Evolutionary conservation across 129 eudicot species (phyloP).

Genomic region (Glebionis coronaria): DNA sequence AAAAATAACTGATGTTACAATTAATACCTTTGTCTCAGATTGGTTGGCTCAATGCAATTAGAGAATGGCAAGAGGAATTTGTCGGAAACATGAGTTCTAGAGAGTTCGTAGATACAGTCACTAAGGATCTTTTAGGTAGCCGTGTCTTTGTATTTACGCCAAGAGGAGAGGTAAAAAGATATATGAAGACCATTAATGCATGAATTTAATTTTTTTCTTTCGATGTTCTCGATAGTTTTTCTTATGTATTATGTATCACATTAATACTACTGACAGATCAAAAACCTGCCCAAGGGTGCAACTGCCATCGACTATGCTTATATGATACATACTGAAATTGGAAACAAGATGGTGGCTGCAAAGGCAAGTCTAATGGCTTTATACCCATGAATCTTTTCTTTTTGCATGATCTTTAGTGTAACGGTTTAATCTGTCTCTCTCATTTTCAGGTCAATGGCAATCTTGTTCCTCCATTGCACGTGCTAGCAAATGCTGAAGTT

Average conservation of each 20-base stretch:
- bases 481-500: constrained; percentile 94
- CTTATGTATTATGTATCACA: background rate
- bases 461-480: constrained; percentile 73
- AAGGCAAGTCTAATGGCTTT: constrained; percentile 46
- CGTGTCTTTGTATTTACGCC: constrained; percentile 95
- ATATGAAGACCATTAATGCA: background rate
- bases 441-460: constrained; percentile 88
- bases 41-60: constrained; percentile 96
- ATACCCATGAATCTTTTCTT: background rate
- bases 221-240: background rate
- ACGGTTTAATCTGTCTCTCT: constrained; percentile 10
- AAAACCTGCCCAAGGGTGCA: constrained; percentile 89
- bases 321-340: constrained; percentile 92
- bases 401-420: constrained; percentile 11
- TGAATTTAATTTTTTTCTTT: background rate
- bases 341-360: constrained; percentile 96
- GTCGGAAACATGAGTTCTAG: constrained; percentile 97
- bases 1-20: background rate
- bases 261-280: constrained; percentile 46
- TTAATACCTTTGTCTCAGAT: constrained; percentile 38
- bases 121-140: constrained; percentile 87
- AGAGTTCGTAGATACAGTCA: constrained; percentile 88
- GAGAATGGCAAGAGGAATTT: constrained; percentile 98
- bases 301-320: constrained; percentile 89
- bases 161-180: constrained; percentile 76